Evolutionary conservation across 768 basidiomycete genomes (phyloP), one percentile per base, ranked within the genome.

Genomic region (Suillus discolor): DNA sequence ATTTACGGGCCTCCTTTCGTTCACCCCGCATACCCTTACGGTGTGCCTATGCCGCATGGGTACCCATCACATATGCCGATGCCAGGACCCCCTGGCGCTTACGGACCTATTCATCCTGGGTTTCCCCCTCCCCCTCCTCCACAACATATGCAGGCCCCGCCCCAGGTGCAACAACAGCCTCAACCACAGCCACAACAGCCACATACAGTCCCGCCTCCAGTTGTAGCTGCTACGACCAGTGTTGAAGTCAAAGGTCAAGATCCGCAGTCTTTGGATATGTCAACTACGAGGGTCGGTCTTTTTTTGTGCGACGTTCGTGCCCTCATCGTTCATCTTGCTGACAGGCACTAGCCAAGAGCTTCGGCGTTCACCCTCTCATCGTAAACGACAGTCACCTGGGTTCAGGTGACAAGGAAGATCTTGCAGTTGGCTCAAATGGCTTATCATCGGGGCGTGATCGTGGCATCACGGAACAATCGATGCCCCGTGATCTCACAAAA

Each of bases 231-330:
- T 42, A 28, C 74, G 16, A 31, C 73, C 18, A 42, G 69, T 23
- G 69, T 77, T 57, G 78, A 84, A 63, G 84, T 88, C 70, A 91
- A 88, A 72, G 92, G 91, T 60, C 86, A 88, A 69, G 93, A 94
- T 72, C 93, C 93, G 4, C 85, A 90, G 66, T 85, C 87, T 7
- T 88, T 92, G 68, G 91, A 95, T 75, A 85, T 94, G 83, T 90
- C 91, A 60, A 87, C 84, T 73, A 84, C 89, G 8, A 86, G 85
- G 68, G 87, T 86, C 69, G 55, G 77, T 72, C 55, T 45, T 42
- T 65, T 25, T 28, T 42, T 11, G n/a, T 42, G 62, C 36, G 41
- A 63, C 39, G 13, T 9, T 11, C 38, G 3, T 16, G 34, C 62
- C 28, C 60, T 20, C 42, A 61, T 76, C 16, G 70, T 54, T 53